phyloP scores from a whole-genome alignment of 345 rosid genomes.

The Luvunga scandens region DNA sequence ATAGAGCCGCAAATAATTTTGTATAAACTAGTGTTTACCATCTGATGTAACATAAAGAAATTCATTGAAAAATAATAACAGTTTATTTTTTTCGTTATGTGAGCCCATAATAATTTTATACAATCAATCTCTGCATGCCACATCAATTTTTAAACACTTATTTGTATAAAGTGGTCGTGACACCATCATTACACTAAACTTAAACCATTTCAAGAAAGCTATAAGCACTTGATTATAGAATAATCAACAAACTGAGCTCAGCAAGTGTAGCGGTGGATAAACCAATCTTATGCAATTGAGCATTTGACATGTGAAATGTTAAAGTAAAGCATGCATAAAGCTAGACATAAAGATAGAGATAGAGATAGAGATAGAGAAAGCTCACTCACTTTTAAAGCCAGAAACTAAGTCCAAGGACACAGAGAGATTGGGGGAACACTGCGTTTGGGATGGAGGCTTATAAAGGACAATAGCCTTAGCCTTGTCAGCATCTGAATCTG shows the following conservation, averaged over 20 bases:
- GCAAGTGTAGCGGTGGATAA: neutral
- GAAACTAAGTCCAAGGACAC: slow-evolving; percentile 42
- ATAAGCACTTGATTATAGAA: neutral
- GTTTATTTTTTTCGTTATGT: no score
- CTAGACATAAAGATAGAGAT: neutral
- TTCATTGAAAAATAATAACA: no score
- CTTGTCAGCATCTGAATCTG: neutral
- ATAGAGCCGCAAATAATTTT: no score
- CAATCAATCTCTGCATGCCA: no score
- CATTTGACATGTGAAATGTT: neutral
- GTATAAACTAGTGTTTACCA: no score
- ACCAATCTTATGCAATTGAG: neutral
- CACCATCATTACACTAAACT: no score
- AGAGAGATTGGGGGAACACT: slow-evolving; percentile 26
- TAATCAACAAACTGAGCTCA: neutral
- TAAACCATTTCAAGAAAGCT: neutral
- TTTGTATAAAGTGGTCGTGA: no score
- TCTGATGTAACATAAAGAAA: no score
- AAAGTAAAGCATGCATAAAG: neutral
- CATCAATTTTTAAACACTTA: no score
- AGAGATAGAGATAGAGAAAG: neutral
- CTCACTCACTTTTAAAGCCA: slow-evolving; percentile 48
- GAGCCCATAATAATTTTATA: no score
- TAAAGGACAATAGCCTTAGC: slow-evolving; percentile 60
- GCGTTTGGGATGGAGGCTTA: slow-evolving; percentile 36